Base-by-base conservation (phyloP, 73 alveolate species). In the Symbiodinium natans region DNA sequence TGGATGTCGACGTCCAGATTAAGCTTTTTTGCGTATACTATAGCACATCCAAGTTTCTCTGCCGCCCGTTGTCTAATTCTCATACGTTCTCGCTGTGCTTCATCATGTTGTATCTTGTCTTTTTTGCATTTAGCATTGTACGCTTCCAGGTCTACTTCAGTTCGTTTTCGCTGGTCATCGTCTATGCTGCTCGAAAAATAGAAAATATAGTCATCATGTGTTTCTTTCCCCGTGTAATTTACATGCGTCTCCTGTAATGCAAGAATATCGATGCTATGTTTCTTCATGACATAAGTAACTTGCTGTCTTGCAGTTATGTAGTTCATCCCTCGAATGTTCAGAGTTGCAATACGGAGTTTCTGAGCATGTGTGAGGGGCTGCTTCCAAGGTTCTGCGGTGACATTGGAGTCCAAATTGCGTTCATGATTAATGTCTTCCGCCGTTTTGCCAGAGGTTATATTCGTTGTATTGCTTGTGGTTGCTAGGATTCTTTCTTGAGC, bases 401-500 rank as follows among this genome's bases (percentile, higher is more conserved):
- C 29, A 8, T 21, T 73, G 13, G 19, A 21, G 1, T 13, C 29
- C 34, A 2, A 25, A 17, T 34, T 23, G n/a, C 21, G 42, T 25
- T 41, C 5, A 9, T 42, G 42, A 42, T 41, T 27, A 3, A 54
- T 82, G 39, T 82, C 71, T 7, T 5, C 90, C 2, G 36, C 27
- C 11, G 40, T 40, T 27, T 17, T 13, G 6, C 36, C n/a, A n/a
- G 9, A 23, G n/a, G 36, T 10, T 29, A 59, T 3, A 4, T 41
- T 27, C 19, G 40, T 63, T 7, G 39, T 0, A 17, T 21, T 34
- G 0, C 0, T 27, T 3, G 74, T 46, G 23, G 29, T 54, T 25
- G 93, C 93, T 33, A 85, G 34, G 83, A 48, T 48, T 85, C 54
- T 41, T 48, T 85, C 93, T 85, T 85, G 93, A 85, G 93, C 93